A percentile compares a stretch with the other conserved stretches of the same genome.
phyloP scores from a whole-genome alignment of 495 filamentous ascomycete genomes.

The Echria macrotheca region DNA sequence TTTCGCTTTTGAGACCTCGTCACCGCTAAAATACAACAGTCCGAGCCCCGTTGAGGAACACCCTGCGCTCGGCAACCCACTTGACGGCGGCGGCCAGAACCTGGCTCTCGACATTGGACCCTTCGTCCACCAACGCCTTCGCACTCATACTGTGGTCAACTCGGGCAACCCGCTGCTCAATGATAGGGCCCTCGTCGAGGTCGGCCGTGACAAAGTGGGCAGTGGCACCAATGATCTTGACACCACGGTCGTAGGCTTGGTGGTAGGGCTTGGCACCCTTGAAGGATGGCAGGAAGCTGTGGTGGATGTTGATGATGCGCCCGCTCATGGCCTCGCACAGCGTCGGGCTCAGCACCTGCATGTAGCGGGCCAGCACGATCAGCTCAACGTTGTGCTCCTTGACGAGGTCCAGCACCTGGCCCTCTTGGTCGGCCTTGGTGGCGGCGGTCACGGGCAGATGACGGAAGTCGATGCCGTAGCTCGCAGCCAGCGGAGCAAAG shows the following conservation, averaged over 20 bases:
- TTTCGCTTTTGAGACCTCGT: no score
- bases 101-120: conserved; percentile 70
- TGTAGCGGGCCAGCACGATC: conserved; percentile 73
- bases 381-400: conserved; percentile 60
- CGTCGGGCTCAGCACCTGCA: conserved; percentile 71
- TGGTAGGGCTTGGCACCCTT: conserved; percentile 80
- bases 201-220: conserved; percentile 74
- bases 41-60: conserved; percentile 66
- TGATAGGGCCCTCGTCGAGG: conserved; percentile 72
- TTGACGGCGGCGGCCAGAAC: conserved; percentile 67
- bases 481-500: conserved; percentile 58
- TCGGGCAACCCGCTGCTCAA: conserved; percentile 67
- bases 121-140: conserved; percentile 65
- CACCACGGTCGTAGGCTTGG: conserved; percentile 69
- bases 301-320: conserved; percentile 78
- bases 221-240: conserved; percentile 75
- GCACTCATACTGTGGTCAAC: conserved; percentile 66
- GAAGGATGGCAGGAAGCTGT: conserved; percentile 72
- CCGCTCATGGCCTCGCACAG: conserved; percentile 67
- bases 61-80: conserved; percentile 64
- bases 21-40: conserved; percentile 69
- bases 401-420: conserved; percentile 58
- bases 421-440: conserved; percentile 64
- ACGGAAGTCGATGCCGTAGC: conserved; percentile 66
- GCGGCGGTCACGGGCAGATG: conserved; percentile 67